phyloP scores from a whole-genome alignment of 2,329 filamentous ascomycete species.

The Penicillium griseofulvum region DNA sequence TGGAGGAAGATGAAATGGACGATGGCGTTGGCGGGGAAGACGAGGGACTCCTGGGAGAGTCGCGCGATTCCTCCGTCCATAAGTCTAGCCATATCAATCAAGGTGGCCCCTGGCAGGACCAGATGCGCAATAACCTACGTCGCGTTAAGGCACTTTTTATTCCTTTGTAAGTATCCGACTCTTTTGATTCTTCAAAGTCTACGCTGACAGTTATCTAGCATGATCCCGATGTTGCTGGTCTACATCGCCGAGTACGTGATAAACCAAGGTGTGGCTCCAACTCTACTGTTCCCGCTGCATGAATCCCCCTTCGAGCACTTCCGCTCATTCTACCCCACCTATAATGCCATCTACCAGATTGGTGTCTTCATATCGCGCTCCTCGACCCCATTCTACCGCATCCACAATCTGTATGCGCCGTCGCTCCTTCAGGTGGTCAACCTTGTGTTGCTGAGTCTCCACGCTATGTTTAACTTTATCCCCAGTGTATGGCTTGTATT shows the following conservation, averaged over 20 bases:
- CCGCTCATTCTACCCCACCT: constrained; percentile 89
- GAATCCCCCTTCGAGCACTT: constrained; percentile 75
- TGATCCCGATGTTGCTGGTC: constrained; percentile 87
- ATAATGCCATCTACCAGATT: constrained; percentile 89
- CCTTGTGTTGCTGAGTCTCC: constrained; percentile 67
- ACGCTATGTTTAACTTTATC: constrained; percentile 77
- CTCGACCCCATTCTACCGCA: constrained; percentile 79
- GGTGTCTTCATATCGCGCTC: constrained; percentile 94
- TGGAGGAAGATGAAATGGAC: constrained; percentile 34
- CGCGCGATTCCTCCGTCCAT: constrained; percentile 14
- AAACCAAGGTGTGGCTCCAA: constrained; percentile 90
- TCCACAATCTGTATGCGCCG: constrained; percentile 77
- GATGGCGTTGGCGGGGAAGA: constrained; percentile 26
- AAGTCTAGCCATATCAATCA: constrained; percentile 19
- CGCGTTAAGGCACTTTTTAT: constrained; percentile 70
- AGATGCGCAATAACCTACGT: constrained; percentile 55
- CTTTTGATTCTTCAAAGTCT: not conserved
- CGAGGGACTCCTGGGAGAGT: constrained; percentile 31
- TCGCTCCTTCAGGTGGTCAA: constrained; percentile 80
- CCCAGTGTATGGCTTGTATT: constrained; percentile 87
- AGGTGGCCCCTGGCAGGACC: constrained; percentile 29
- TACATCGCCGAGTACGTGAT: constrained; percentile 97
- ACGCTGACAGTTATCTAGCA: constrained; percentile 46
- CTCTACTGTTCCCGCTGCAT: constrained; percentile 77
- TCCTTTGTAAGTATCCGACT: constrained; percentile 54